Conservation (phyloP, 169 alveolate species). For the Babesia divergens region DNA sequence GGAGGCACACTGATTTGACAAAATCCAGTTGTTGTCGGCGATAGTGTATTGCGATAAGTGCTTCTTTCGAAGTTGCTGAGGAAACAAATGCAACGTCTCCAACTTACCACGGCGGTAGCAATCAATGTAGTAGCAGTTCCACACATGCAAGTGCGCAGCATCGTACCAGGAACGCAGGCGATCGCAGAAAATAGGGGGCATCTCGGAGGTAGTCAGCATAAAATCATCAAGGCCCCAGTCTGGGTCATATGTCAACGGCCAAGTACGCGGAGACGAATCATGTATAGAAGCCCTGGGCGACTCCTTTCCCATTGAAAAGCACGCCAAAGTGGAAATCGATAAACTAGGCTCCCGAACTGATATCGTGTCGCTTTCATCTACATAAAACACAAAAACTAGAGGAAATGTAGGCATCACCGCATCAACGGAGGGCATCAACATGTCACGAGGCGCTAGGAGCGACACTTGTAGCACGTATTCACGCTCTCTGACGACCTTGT, state of each 20-base stretch:
- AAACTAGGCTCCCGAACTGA: not conserved
- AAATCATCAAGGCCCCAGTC: constrained; percentile 6
- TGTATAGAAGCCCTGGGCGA: not conserved
- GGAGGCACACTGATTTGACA: not conserved
- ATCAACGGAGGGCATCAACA: constrained; percentile 38
- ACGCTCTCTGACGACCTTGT: constrained; percentile 46
- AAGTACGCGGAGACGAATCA: not conserved
- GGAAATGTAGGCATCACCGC: constrained; percentile 26
- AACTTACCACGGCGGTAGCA: not conserved
- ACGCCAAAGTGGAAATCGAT: not conserved
- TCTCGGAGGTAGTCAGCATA: not conserved
- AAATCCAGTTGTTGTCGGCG: not conserved
- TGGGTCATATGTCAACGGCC: not conserved
- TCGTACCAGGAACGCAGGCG: constrained; percentile 15
- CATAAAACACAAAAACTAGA: not conserved
- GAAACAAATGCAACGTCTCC: not conserved
- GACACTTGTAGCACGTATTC: constrained; percentile 39
- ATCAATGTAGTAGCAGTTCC: constrained; percentile 5
- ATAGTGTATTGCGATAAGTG: not conserved
- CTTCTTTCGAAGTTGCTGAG: not conserved
- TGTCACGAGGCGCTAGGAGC: constrained; percentile 37
- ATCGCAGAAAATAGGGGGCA: not conserved
- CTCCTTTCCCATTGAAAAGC: not conserved
- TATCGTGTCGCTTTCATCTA: not conserved
- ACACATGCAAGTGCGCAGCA: not conserved